A percentile compares a stretch with the other conserved stretches of the same genome.
These are phyloP conservation scores for Agrocybe chaxingu DNA, from an alignment of 768 basidiomycete genomes.

Conservation along the genomic window DNA sequence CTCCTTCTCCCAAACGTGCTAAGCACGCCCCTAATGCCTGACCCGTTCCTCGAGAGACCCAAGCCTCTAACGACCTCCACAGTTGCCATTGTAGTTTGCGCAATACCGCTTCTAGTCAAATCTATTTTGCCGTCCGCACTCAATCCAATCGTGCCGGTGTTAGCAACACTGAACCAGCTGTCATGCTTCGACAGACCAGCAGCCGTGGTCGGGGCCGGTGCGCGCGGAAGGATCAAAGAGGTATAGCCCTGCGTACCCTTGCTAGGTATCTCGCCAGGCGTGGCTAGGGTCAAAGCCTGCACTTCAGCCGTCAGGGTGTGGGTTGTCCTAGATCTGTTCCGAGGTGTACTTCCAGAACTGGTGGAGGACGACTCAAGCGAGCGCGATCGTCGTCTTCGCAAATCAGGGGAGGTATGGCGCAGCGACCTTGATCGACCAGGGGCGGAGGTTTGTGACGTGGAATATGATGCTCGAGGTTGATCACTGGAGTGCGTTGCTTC, in stretches of 20 bases:
- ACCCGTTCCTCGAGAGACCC: constrained; percentile 14
- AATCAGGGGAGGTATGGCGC: constrained; percentile 6
- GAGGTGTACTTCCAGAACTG: constrained; percentile 2
- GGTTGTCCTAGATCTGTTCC: background rate
- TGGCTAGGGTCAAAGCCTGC: constrained; percentile 12
- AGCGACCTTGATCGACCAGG: background rate
- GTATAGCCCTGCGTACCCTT: constrained; percentile 60
- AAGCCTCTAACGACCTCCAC: constrained; percentile 73
- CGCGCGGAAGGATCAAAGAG: constrained; percentile 50
- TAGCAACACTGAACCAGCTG: background rate
- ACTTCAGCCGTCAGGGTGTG: constrained; percentile 19
- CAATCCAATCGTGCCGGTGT: constrained; percentile 4
- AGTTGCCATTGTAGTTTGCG: constrained; percentile 87
- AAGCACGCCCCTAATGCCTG: constrained; percentile 9
- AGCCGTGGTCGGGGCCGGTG: constrained; percentile 33
- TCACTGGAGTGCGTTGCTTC: too few relatives aligned
- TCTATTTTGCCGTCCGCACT: constrained; percentile 56
- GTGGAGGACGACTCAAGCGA: constrained; percentile 4
- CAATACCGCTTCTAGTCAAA: constrained; percentile 71
- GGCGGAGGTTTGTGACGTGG: background rate
- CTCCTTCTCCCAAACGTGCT: constrained; percentile 19
- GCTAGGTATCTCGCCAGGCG: constrained; percentile 38
- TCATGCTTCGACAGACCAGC: background rate
- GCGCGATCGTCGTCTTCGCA: background rate
- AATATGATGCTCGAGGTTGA: too few relatives aligned